phyloP scores from a whole-genome alignment of 352 stramenopile species.

The Halophytophthora batemanensis region DNA sequence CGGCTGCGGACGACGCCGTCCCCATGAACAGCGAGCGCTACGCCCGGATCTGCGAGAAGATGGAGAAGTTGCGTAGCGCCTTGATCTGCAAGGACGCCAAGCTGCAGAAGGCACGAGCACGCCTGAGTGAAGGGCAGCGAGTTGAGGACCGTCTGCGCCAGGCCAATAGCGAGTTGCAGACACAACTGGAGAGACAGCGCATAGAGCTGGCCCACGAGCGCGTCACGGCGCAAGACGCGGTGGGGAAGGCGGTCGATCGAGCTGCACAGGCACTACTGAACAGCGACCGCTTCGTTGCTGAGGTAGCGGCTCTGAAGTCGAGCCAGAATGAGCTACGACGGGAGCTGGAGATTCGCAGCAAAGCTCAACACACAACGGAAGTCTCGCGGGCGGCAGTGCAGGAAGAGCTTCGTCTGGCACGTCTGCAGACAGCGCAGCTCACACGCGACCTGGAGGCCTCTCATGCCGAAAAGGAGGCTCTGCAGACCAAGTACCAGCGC shows the following conservation, averaged over 20 bases:
- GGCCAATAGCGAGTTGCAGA: constrained; percentile 3
- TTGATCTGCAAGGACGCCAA: constrained; percentile 34
- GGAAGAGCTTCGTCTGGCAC: constrained; percentile 9
- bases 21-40: constrained; percentile 39
- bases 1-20: constrained; percentile 9
- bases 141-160: constrained; percentile 8
- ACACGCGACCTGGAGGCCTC: neutral
- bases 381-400: neutral
- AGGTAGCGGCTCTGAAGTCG: constrained; percentile 5
- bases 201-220: constrained; percentile 18
- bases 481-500: constrained; percentile 4
- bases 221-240: constrained; percentile 23
- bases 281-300: constrained; percentile 12
- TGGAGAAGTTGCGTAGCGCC: constrained; percentile 31
- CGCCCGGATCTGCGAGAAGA: constrained; percentile 36
- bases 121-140: constrained; percentile 13
- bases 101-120: constrained; percentile 29
- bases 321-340: constrained; percentile 5
- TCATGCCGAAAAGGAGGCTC: constrained; percentile 9
- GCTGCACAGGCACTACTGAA: constrained; percentile 33
- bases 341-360: neutral
- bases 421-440: neutral
- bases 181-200: constrained; percentile 10
- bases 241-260: constrained; percentile 42
- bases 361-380: constrained; percentile 5